A percentile compares a stretch with the other conserved stretches of the same genome.
Conservation (phyloP, 352 stramenopile genomes). For the Globisporangium abappressorium region DNA sequence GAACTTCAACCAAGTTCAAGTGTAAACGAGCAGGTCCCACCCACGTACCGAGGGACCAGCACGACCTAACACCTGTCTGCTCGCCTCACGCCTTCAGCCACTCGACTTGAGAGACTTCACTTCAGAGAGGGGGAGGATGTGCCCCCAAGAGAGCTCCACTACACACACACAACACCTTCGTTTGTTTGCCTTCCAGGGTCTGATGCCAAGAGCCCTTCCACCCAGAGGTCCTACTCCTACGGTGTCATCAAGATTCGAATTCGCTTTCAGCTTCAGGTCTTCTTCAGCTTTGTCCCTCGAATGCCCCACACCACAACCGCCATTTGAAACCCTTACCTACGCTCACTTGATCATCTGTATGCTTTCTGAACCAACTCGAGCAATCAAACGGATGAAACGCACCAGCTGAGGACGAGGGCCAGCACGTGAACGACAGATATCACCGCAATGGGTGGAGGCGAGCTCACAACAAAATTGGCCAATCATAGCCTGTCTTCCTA, state of each 20-base stretch:
- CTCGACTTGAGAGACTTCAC: neutral
- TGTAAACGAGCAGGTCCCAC: conserved; percentile 11
- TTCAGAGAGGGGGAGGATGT: neutral
- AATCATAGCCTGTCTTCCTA: neutral
- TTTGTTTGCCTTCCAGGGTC: neutral
- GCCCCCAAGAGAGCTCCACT: neutral
- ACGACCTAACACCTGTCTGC: conserved; percentile 7
- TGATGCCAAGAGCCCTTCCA: neutral
- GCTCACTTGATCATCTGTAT: neutral
- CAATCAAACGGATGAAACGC: neutral
- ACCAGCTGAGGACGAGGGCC: neutral
- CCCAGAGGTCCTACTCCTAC: neutral
- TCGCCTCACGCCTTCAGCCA: neutral
- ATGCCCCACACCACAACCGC: neutral
- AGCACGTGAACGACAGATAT: too few relatives aligned
- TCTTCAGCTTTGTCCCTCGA: neutral
- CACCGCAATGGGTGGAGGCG: neutral
- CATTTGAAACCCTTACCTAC: neutral
- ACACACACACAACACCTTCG: neutral
- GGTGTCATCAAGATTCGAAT: neutral
- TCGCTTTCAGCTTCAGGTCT: neutral
- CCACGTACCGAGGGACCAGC: neutral
- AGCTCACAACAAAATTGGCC: neutral
- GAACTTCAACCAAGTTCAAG: neutral
- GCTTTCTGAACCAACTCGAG: neutral